Base-by-base conservation (phyloP, 108 stramenopile genomes). In the Skeletonema menzelii region DNA sequence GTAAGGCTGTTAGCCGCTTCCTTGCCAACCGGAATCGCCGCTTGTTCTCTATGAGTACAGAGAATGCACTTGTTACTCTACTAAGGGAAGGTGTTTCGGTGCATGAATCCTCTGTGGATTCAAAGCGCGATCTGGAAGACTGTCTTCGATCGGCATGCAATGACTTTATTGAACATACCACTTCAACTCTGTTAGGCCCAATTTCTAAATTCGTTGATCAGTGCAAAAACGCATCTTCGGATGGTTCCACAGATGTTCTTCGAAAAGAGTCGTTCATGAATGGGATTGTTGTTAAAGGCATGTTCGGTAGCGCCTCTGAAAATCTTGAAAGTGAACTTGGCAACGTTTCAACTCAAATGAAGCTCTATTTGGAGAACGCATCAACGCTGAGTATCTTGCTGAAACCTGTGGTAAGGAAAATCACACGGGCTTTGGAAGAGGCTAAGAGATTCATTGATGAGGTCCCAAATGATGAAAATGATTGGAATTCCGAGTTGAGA, bases 51-150 rank as follows among this genome's bases (percentile, higher is more conserved):
- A 92, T 94, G 88, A 91, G 82, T 65, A 89, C 89, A 14, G 92
- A 94, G 56, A 96, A 96, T 77, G 94, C 91, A 4, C 75, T 95
- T 37, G 85, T 95, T 15, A 92, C 90, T 15, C 80, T 95, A 62
- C 74, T 95, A 10, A 88, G 94, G 1, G 94, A 95, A 53, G 94
- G 94, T 28, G 90, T 95, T 1, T 91, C 90, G 13, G 86, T 91
- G 4, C 90, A 93, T 57, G 94, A 95, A 72, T 78, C 88, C 14
- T 88, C 88, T 20, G 90, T 95, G 11, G 94, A 95, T 73, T 93
- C 91, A 24, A 95, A 95, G 65, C 90, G 94, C 8, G 94, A 95
- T 75, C 74, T 95, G 72, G 94, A 95, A 80, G 94, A 95, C 63
- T 89, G 90, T 12, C 77, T 95, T 35, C 84, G 94, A 38, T 82